Evolutionary conservation across 176 grass and related monocot species (phyloP).

Genomic region (Bothriochloa decipiens): DNA sequence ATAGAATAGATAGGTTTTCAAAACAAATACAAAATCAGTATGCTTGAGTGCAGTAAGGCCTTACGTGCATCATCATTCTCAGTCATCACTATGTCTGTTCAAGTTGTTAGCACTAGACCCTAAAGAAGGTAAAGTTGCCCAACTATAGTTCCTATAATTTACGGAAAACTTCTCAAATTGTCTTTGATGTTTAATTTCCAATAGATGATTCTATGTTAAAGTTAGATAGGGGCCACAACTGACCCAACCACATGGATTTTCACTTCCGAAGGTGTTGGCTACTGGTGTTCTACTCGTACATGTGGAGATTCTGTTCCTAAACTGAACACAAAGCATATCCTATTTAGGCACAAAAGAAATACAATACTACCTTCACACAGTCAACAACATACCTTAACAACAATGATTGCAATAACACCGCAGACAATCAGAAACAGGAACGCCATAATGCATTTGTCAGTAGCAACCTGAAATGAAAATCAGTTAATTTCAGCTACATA

Average conservation of each 20-base stretch:
- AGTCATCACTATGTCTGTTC: background rate
- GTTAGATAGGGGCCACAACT: background rate
- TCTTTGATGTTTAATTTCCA: slow-evolving; percentile 11
- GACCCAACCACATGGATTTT: background rate
- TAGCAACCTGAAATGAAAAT: slow-evolving; percentile 76
- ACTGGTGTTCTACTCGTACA: background rate
- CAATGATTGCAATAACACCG: slow-evolving; percentile 87
- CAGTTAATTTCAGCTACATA: slow-evolving; percentile 4
- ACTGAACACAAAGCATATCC: background rate
- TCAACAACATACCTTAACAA: slow-evolving; percentile 84
- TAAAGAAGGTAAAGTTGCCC: background rate
- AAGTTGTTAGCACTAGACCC: background rate
- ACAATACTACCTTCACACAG: background rate
- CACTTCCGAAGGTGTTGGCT: background rate
- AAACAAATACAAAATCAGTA: background rate
- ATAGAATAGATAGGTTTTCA: background rate
- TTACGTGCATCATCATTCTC: background rate
- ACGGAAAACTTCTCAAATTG: background rate
- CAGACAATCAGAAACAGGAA: slow-evolving; percentile 85
- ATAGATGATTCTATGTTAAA: background rate
- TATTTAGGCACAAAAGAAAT: slow-evolving; percentile 12
- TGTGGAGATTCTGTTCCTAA: background rate
- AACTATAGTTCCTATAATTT: background rate
- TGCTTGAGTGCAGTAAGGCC: background rate
- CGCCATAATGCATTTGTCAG: slow-evolving; percentile 97